Conservation (phyloP, 495 filamentous ascomycete species). For the Talaromyces borbonicus region DNA sequence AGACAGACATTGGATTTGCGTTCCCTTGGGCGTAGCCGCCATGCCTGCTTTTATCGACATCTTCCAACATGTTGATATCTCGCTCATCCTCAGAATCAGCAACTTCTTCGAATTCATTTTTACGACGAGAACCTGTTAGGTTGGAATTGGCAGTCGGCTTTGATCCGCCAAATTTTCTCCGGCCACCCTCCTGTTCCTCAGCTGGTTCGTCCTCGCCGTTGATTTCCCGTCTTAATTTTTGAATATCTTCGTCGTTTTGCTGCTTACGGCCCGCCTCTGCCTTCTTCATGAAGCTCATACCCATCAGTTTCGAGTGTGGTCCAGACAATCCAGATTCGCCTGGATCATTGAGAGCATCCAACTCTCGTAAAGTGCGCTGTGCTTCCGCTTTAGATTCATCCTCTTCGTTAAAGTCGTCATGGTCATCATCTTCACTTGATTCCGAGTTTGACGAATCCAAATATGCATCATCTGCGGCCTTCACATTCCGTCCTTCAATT, state of each 20-base stretch:
- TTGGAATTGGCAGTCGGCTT: slow-evolving; percentile 14
- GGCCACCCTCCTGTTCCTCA: slow-evolving; percentile 46
- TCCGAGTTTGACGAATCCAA: slow-evolving; percentile 41
- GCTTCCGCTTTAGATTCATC: slow-evolving; percentile 45
- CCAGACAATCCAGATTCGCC: slow-evolving; percentile 26
- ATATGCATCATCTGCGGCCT: slow-evolving; percentile 39
- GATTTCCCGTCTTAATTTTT: slow-evolving; percentile 63
- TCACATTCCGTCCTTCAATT: slow-evolving; percentile 65
- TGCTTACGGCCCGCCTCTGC: slow-evolving; percentile 68
- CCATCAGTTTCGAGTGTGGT: slow-evolving; percentile 45
- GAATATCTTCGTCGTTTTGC: slow-evolving; percentile 73
- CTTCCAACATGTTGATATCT: slow-evolving; percentile 19
- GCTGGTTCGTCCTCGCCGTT: slow-evolving; percentile 49
- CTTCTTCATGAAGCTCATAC: slow-evolving; percentile 87
- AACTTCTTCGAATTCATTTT: slow-evolving; percentile 53
- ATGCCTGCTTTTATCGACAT: neutral
- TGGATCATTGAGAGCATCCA: slow-evolving; percentile 39
- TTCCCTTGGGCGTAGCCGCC: neutral
- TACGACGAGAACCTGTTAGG: slow-evolving; percentile 14
- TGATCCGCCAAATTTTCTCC: slow-evolving; percentile 50
- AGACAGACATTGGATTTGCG: neutral
- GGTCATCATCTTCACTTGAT: slow-evolving; percentile 49
- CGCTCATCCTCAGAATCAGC: slow-evolving; percentile 44
- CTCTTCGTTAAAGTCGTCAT: slow-evolving; percentile 40
- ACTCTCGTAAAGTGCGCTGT: slow-evolving; percentile 44